phyloP scores from a whole-genome alignment of 2,329 filamentous ascomycete genomes.

The Curvularia sp. region DNA sequence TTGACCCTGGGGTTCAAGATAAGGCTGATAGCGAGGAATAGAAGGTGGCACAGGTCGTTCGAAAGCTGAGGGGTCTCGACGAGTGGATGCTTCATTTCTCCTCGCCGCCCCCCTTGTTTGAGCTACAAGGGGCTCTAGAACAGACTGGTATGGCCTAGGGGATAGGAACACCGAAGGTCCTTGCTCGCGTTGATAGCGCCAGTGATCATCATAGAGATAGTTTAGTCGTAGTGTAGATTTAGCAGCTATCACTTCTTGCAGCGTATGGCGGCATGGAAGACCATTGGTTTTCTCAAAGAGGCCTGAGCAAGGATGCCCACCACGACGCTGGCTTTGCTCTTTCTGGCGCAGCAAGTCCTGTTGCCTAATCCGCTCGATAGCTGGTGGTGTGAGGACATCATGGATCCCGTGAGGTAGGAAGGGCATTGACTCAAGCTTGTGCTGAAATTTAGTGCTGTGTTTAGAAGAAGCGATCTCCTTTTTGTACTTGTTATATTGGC shows the following conservation, averaged over 20 bases:
- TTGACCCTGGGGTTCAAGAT: constrained; percentile 7
- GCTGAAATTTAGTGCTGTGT: constrained; percentile 1
- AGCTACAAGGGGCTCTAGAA: constrained; percentile 13
- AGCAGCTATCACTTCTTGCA: constrained; percentile 7
- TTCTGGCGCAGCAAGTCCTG: constrained; percentile 20
- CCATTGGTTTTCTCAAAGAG: constrained; percentile 17
- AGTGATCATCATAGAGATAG: constrained; percentile 13
- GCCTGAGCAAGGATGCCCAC: constrained; percentile 11
- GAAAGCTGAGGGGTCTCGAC: constrained; percentile 10
- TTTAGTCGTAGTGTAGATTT: constrained; percentile 6
- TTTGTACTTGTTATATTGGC: constrained; percentile 17
- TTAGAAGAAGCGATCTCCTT: constrained; percentile 20
- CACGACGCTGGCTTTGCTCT: constrained; percentile 14
- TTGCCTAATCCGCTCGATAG: constrained; percentile 22
- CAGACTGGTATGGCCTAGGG: constrained; percentile 6
- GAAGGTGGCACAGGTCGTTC: no score
- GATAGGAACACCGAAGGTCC: not conserved
- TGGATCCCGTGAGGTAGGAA: constrained; percentile 20
- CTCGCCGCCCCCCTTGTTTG: constrained; percentile 10
- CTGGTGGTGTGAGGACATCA: constrained; percentile 17
- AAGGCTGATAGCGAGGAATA: constrained; percentile 11
- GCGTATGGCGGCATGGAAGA: constrained; percentile 10
- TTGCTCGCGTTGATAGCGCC: constrained; percentile 15
- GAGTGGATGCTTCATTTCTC: constrained; percentile 9
- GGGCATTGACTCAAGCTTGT: constrained; percentile 6